A percentile compares a stretch with the other conserved stretches of the same genome.
Evolutionary conservation across 169 alveolate species (phyloP).

Genomic region (Plasmodium berghei): DNA sequence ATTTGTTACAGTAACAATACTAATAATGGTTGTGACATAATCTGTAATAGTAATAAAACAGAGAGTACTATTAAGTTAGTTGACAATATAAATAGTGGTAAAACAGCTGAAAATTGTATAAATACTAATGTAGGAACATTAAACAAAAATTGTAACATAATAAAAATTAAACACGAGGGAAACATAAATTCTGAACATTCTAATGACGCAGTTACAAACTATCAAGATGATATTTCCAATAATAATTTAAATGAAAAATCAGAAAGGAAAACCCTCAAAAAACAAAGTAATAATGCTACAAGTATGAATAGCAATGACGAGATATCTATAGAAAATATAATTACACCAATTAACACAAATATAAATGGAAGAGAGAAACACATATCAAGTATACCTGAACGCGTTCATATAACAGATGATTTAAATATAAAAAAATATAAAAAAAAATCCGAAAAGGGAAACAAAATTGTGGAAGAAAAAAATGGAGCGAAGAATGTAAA

Average conservation of each 20-base stretch:
- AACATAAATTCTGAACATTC: background rate
- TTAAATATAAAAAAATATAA: conserved; percentile 7
- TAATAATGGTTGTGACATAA: background rate
- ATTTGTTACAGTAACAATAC: too few relatives aligned
- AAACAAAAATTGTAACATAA: background rate
- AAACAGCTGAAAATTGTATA: background rate
- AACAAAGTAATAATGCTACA: background rate
- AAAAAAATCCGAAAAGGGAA: background rate
- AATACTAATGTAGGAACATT: conserved; percentile 5
- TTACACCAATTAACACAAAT: background rate
- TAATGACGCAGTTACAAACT: background rate
- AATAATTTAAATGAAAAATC: background rate
- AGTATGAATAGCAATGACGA: background rate
- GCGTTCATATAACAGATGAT: background rate
- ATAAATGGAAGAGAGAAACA: background rate
- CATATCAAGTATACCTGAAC: background rate
- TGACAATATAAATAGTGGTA: background rate
- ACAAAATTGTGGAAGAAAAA: background rate
- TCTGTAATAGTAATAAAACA: background rate
- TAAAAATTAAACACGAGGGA: conserved; percentile 4
- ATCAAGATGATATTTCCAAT: background rate
- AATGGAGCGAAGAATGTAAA: background rate
- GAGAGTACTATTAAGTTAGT: background rate
- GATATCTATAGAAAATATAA: background rate
- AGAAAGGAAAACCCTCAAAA: conserved; percentile 2